phyloP scores from a whole-genome alignment of 441 rosid species.

The Syzygium malaccense region DNA sequence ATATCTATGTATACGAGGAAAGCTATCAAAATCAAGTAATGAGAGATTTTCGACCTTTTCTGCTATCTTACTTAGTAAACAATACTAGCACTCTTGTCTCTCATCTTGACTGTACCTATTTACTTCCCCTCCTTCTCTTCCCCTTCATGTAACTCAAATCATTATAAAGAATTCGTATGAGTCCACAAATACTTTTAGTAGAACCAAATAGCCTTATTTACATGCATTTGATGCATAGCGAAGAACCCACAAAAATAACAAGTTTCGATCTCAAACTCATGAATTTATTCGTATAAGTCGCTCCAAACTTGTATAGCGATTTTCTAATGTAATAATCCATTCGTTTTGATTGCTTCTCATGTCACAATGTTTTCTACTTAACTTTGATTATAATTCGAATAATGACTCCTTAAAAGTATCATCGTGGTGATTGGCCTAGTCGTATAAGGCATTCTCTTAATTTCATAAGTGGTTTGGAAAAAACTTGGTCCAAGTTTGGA shows the following conservation, averaged over 20 bases:
- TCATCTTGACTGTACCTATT: neutral
- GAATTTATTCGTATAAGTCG: neutral
- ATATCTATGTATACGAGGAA: neutral
- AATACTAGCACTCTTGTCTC: neutral
- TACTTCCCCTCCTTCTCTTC: neutral
- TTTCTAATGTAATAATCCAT: neutral
- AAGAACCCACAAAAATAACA: neutral
- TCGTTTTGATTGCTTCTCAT: neutral
- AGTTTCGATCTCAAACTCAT: neutral
- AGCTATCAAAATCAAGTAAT: neutral
- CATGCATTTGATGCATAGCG: neutral
- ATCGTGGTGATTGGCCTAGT: neutral
- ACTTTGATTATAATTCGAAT: neutral
- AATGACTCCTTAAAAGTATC: neutral
- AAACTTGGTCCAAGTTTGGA: neutral
- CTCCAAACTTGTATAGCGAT: neutral
- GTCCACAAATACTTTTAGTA: neutral
- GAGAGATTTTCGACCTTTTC: neutral
- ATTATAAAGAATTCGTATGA: neutral
- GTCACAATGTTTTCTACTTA: neutral
- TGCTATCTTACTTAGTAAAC: neutral
- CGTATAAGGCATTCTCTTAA: neutral
- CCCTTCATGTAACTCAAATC: neutral
- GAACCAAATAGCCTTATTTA: neutral
- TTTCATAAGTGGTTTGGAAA: neutral